These are phyloP conservation scores for Blastocystis sp. DNA, from an alignment of 352 stramenopile genomes.

Conservation along the genomic window DNA sequence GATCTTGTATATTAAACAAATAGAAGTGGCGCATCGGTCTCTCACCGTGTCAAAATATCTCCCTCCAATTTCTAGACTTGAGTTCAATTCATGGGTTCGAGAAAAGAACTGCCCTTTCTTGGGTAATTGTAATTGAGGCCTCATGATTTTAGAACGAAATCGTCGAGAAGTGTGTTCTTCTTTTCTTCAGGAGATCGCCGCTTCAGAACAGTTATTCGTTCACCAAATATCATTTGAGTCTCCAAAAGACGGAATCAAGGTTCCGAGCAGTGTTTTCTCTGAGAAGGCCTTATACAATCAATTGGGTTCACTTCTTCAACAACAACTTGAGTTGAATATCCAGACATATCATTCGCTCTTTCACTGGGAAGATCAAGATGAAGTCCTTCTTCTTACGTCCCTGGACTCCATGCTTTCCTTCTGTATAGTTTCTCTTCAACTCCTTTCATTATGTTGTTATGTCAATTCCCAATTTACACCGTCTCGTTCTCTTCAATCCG, in stretches of 20 bases:
- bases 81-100: background rate
- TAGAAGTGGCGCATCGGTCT: background rate
- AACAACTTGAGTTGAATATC: background rate
- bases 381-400: background rate
- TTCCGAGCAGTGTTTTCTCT: background rate
- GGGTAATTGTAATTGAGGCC: background rate
- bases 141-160: background rate
- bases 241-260: background rate
- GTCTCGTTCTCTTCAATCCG: background rate
- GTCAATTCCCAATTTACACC: background rate
- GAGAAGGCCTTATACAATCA: background rate
- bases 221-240: background rate
- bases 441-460: background rate
- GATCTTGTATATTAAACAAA: constrained; percentile 35
- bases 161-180: background rate
- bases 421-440: background rate
- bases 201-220: background rate
- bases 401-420: background rate
- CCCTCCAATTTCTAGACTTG: constrained; percentile 3
- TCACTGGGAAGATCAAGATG: background rate
- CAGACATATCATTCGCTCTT: background rate
- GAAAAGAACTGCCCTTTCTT: too few species aligned
- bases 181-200: background rate
- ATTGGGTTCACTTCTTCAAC: background rate
- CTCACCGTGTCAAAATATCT: background rate